These are phyloP conservation scores for Colletotrichum sp. DNA, from an alignment of 2,329 filamentous ascomycete species.

Conservation along the genomic window DNA sequence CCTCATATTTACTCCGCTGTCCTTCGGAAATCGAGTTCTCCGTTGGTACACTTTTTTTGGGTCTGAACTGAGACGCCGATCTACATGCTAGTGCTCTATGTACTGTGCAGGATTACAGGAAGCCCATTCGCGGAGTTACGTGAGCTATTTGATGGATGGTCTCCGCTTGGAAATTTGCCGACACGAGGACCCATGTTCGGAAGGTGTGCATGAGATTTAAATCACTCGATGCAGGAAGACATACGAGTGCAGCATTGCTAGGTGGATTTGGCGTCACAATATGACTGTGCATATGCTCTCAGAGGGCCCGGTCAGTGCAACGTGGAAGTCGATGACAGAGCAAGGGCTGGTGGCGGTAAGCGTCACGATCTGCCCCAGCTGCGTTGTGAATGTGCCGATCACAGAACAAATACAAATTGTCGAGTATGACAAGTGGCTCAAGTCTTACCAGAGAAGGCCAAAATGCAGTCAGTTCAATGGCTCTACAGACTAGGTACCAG, in stretches of 20 bases:
- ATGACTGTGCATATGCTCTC: not conserved
- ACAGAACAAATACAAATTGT: not conserved
- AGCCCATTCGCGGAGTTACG: constrained; percentile 25
- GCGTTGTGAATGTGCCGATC: not conserved
- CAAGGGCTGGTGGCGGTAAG: not conserved
- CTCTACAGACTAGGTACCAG: not conserved
- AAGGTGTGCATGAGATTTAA: not conserved
- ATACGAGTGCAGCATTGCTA: not conserved
- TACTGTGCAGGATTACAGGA: constrained; percentile 24
- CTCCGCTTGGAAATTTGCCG: constrained; percentile 25
- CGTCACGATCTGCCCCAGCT: not conserved
- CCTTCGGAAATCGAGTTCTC: not conserved
- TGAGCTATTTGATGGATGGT: constrained; percentile 25
- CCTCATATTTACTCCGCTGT: not conserved
- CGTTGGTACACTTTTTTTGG: constrained; percentile 10
- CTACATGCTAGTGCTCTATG: not conserved
- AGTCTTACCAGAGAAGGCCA: not conserved
- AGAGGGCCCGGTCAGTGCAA: not conserved
- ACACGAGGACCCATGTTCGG: not conserved
- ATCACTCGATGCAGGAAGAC: not conserved
- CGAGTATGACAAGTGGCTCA: not conserved
- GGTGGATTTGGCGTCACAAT: not conserved
- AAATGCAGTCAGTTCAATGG: not conserved
- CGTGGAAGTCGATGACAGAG: not conserved
- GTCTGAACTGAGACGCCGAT: constrained; percentile 16